Conservation (phyloP, 163 green algal genomes). For the Volvox carteri region DNA sequence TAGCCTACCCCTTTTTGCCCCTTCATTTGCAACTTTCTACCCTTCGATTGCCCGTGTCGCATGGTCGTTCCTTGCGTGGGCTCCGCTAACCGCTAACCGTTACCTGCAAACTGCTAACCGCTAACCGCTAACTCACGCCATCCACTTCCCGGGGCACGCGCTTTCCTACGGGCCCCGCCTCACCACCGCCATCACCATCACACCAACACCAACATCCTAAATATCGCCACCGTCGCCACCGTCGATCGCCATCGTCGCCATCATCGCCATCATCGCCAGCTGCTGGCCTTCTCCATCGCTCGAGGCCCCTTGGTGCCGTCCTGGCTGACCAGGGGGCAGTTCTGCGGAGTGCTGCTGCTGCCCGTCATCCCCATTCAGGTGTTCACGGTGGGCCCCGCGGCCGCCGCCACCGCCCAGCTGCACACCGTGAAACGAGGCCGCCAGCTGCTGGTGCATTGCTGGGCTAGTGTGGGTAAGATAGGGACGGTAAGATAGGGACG, state of each 20-base stretch:
- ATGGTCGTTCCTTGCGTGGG: not conserved
- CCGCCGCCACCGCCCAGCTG: not conserved
- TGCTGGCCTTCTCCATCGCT: constrained; percentile 29
- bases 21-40: not conserved
- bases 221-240: not conserved
- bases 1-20: not conserved
- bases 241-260: not conserved
- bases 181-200: not conserved
- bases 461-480: not conserved
- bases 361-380: constrained; percentile 49
- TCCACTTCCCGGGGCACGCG: not conserved
- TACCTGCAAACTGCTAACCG: not conserved
- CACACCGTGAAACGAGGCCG: constrained; percentile 4
- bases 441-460: constrained; percentile 16
- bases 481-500: not conserved
- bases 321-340: constrained; percentile 47
- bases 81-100: not conserved
- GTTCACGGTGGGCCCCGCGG: constrained; percentile 3
- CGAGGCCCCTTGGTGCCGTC: constrained; percentile 4
- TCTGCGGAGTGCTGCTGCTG: constrained; percentile 8
- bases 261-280: not conserved
- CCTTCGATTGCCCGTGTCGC: not conserved
- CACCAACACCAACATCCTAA: not conserved
- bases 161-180: not conserved
- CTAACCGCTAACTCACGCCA: not conserved